phyloP scores from a whole-genome alignment of 306 rosid genomes.

The Prunus campanulata region DNA sequence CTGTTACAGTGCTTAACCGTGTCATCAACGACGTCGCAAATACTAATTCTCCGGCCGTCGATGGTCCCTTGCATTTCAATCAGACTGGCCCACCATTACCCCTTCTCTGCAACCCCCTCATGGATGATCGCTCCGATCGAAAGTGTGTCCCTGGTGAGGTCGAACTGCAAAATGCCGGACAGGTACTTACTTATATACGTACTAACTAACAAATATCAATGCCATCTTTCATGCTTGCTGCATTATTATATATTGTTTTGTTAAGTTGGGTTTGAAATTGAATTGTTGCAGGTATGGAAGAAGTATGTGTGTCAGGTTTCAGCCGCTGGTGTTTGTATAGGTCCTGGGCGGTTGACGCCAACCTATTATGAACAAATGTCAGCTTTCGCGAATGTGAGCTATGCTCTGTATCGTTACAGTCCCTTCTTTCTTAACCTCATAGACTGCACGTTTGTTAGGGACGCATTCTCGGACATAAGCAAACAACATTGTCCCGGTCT shows the following conservation, averaged over 20 bases:
- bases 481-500: constrained; percentile 55
- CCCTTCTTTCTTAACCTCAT: constrained; percentile 55
- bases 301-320: constrained; percentile 51
- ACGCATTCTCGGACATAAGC: constrained; percentile 48
- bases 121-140: constrained; percentile 29
- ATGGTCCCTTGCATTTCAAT: constrained; percentile 42
- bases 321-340: constrained; percentile 24
- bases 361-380: constrained; percentile 38
- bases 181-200: constrained; percentile 35
- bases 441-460: constrained; percentile 66
- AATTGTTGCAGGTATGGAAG: constrained; percentile 60
- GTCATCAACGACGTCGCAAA: constrained; percentile 37
- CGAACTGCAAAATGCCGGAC: constrained; percentile 28
- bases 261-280: too few relatives aligned
- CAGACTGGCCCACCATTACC: constrained; percentile 69
- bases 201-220: too few relatives aligned
- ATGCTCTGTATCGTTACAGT: constrained; percentile 53
- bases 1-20: constrained; percentile 33
- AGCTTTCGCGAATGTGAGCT: constrained; percentile 48
- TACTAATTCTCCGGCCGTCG: constrained; percentile 19
- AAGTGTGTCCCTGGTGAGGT: constrained; percentile 51
- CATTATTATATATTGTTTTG: too few relatives aligned
- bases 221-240: too few relatives aligned
- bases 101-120: constrained; percentile 62
- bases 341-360: constrained; percentile 61